Base-by-base conservation (phyloP, 345 rosid genomes). In the Salix viminalis region DNA sequence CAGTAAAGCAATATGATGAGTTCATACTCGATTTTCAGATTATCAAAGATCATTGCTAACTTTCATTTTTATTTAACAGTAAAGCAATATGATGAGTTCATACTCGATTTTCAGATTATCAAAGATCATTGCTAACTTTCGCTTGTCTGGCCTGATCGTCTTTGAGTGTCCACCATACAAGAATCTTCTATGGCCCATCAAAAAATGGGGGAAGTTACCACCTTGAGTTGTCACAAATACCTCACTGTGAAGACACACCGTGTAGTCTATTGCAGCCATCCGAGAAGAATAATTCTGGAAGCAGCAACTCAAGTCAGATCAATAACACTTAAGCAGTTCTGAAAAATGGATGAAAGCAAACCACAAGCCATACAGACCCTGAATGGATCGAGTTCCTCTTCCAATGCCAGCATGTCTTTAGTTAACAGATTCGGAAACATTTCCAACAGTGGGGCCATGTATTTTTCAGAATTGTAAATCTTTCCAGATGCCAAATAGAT, bases 241-340 rank as follows among this genome's bases (percentile, higher is more conserved):
- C 84, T 96, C 99, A 75, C 99, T 96, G 83, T 92, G 96, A 83
- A 96, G 99, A 85, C 99, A 96, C 73, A 96, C 99, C 10, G 97
- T 94, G 86, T 96, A 94, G 82, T 96, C 99, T 89, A 96, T 91
- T 0, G 99, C 99, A 79, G 99, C 99, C 98, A 94, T 96, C 90
- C 99, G 91, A 39, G 99, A 94, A 75, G 99, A 96, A 79, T 82
- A 96, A 84, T 92, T 92, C 99, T 96, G 87, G 65, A 82, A 83
- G 82, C 80, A 86, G 76, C 36, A 78, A 70, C 76, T 67, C 81
- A 71, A 76, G 83, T 86, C 77, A 79, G 79, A 76, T 36, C 76
- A 76, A 82, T 36, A 42, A 58, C 28, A 28, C 24, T 39, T 48
- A 72, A 70, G 61, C n/a, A 65, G 58, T 65, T 75, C 69, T 34